Conservation (phyloP, 345 rosid species). For the Erodium maritimum region DNA sequence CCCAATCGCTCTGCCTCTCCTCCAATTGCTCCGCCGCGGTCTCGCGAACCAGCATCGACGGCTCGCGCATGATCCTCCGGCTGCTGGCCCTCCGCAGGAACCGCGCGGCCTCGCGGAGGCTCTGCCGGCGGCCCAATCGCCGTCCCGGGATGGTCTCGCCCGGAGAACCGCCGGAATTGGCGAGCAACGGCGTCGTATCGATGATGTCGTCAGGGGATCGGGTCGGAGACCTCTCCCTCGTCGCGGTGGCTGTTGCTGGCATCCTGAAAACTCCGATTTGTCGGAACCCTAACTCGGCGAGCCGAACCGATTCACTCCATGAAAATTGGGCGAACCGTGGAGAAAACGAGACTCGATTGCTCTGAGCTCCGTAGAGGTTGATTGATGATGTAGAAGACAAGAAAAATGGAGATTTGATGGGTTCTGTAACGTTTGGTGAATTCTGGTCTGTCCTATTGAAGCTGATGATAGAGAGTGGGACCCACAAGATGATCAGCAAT, state of each 20-base stretch:
- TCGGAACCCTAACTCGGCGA: background rate
- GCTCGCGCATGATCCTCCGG: constrained; percentile 79
- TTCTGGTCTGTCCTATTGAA: no score
- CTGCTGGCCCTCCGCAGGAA: constrained; percentile 85
- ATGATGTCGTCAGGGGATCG: constrained; percentile 49
- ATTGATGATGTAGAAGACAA: no score
- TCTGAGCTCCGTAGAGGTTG: no score
- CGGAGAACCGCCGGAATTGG: constrained; percentile 7
- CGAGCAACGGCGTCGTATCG: constrained; percentile 57
- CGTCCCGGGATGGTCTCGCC: constrained; percentile 14
- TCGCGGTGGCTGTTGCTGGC: constrained; percentile 1
- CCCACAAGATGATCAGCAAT: no score
- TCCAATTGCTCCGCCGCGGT: constrained; percentile 94
- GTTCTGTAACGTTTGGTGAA: no score
- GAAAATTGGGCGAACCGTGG: background rate
- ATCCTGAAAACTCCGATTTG: background rate
- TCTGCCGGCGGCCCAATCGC: constrained; percentile 15
- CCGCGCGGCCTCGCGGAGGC: constrained; percentile 72
- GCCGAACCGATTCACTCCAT: background rate
- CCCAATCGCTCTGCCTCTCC: constrained; percentile 98
- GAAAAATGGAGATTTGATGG: no score
- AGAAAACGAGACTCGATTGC: background rate
- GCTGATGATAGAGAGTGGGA: no score
- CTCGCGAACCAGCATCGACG: constrained; percentile 89
- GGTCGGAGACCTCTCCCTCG: constrained; percentile 14